Conservation (phyloP, 768 basidiomycete genomes). For the Mycena galopus region DNA sequence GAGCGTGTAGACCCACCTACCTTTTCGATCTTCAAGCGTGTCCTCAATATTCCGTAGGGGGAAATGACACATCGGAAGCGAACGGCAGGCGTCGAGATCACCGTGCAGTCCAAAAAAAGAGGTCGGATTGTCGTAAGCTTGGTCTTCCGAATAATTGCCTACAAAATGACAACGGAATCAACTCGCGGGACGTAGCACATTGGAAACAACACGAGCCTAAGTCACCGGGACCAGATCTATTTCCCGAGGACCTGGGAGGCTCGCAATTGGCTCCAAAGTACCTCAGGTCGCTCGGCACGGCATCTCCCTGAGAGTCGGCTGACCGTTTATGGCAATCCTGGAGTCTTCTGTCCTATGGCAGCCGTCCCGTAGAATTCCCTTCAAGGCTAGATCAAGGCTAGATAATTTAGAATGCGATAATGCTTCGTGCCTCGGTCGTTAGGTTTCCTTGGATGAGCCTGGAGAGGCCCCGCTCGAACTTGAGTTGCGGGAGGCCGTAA, state of each 20-base stretch:
- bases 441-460: not conserved
- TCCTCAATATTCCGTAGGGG: constrained; percentile 20
- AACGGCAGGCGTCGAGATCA: not conserved
- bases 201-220: not conserved
- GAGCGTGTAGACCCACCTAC: constrained; percentile 18
- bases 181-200: constrained; percentile 3
- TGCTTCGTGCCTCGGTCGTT: not conserved
- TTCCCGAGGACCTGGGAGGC: not conserved
- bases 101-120: not conserved
- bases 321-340: constrained; percentile 1
- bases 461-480: not conserved
- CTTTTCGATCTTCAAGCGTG: constrained; percentile 26
- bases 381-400: not conserved
- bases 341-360: not conserved
- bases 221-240: constrained; percentile 16
- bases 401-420: not conserved
- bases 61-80: constrained; percentile 8
- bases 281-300: constrained; percentile 9
- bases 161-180: not conserved
- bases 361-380: not conserved
- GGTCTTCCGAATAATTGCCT: constrained; percentile 17
- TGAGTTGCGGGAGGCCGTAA: not conserved
- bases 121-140: not conserved
- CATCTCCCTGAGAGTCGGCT: not conserved
- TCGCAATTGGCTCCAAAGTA: constrained; percentile 4